These are phyloP conservation scores for Ogataea ramenticola DNA, from an alignment of 805 yeast genomes.

Conservation along the genomic window DNA sequence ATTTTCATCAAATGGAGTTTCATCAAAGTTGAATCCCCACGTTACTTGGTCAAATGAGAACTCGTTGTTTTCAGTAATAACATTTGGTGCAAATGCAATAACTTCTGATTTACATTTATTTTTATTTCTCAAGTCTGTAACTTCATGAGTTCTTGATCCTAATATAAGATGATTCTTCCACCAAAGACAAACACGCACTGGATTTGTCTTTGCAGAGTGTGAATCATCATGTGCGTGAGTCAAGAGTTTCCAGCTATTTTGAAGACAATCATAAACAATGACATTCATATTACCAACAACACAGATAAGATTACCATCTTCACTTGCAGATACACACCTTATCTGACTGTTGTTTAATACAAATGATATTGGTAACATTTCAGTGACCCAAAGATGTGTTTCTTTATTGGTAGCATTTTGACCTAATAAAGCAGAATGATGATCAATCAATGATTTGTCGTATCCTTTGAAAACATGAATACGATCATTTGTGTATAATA, in stretches of 20 bases:
- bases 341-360: conserved; percentile 37
- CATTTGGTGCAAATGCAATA: conserved; percentile 19
- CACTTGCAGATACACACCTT: conserved; percentile 32
- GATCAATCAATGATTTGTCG: conserved; percentile 33
- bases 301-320: conserved; percentile 42
- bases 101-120: conserved; percentile 21
- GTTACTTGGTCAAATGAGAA: conserved; percentile 22
- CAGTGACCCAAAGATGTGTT: conserved; percentile 38
- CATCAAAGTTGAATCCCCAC: conserved; percentile 28
- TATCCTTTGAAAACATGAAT: conserved; percentile 39
- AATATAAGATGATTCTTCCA: conserved; percentile 25
- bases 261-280: conserved; percentile 30
- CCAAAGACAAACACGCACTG: conserved; percentile 30
- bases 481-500: conserved; percentile 32
- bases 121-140: background rate
- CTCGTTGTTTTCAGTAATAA: conserved; percentile 6
- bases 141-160: conserved; percentile 16
- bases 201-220: conserved; percentile 25
- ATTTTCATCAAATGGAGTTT: conserved; percentile 18
- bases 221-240: conserved; percentile 25
- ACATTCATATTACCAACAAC: conserved; percentile 43
- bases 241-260: conserved; percentile 41
- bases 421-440: conserved; percentile 18
- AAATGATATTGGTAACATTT: conserved; percentile 38
- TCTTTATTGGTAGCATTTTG: conserved; percentile 25